Percentiles rank a stretch among this genome's conserved stretches.
These are phyloP conservation scores for Prunus padus DNA, from an alignment of 306 rosid species.

Conservation along the genomic window DNA sequence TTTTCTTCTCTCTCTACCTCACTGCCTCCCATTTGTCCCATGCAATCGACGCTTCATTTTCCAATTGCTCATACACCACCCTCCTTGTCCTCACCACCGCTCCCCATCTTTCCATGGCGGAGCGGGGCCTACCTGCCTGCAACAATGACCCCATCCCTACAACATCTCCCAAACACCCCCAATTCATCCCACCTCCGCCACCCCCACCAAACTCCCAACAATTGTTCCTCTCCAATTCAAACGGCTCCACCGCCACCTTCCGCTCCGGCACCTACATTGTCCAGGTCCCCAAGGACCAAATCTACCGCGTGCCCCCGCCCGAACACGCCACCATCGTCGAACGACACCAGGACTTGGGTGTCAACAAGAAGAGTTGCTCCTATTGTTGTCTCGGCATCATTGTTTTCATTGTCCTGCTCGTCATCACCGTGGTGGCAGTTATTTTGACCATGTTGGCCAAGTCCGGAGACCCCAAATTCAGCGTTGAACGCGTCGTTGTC, in stretches of 20 bases:
- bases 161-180: not conserved
- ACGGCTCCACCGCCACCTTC: not conserved
- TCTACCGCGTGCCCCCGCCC: slow-evolving; percentile 54
- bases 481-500: slow-evolving; percentile 23
- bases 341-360: not conserved
- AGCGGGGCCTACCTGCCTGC: slow-evolving; percentile 40
- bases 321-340: slow-evolving; percentile 48
- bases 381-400: slow-evolving; percentile 7
- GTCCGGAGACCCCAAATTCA: slow-evolving; percentile 37
- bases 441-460: slow-evolving; percentile 14
- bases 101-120: slow-evolving; percentile 72
- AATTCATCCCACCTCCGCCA: not conserved
- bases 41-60: slow-evolving; percentile 18
- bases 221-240: not conserved
- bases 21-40: slow-evolving; percentile 22
- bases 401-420: slow-evolving; percentile 12
- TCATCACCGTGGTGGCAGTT: slow-evolving; percentile 19
- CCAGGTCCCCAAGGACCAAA: slow-evolving; percentile 68
- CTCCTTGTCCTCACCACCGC: slow-evolving; percentile 28
- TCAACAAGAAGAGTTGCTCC: not conserved
- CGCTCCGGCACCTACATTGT: slow-evolving; percentile 49
- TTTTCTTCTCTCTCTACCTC: not conserved
- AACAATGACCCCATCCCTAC: not conserved
- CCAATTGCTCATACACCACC: slow-evolving; percentile 13
- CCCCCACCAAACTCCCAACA: not conserved